Base-by-base conservation (phyloP, 2,329 filamentous ascomycete genomes). In the Xylaria sp. region DNA sequence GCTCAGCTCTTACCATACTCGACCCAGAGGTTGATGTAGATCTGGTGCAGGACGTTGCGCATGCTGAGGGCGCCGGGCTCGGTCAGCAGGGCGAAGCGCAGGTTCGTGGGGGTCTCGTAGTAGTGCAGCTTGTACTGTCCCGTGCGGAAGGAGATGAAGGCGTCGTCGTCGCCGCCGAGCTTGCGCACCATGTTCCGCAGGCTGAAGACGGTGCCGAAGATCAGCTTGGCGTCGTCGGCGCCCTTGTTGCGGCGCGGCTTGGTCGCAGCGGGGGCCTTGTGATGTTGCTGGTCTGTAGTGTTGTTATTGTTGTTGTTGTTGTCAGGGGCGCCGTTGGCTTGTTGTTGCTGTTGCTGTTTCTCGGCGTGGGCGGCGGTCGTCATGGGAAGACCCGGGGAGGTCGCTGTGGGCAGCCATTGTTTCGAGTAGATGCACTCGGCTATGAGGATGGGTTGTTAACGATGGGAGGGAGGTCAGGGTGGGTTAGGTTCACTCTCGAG, bases 91-190 rank as follows among this genome's bases (percentile, higher is more conserved):
- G 97, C 93, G 75, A 98, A 96, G 75, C 97, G 96, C 78, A 96
- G 89, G 76, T 92, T 96, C 55, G 93, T 95, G 0, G 94, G 93
- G 12, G 95, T 98, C 83, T 99, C 95, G 84, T 97, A 99, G 82
- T 96, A 99, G 80, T 99, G 95, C 71, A 99, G 86, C 80, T 97
- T 97, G 84, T 99, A 99, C 78, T 97, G 91, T 70, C 86, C 91
- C 56, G 95, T 99, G 71, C 92, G 91, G 80, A 92, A 99, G 70
- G 90, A 92, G 71, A 99, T 90, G 78, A 99, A 99, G 75, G 91
- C 92, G 80, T 97, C 94, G 76, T 97, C 93, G 57, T 92, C 88
- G 68, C 94, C 94, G 73, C 94, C 94, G 50, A 99, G 86, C 82
- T 97, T 97, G 77, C 92, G 91, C 66, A 91, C 92, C 90, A 99